These are phyloP conservation scores for Saccharomyces mikatae DNA, from an alignment of 805 yeast genomes.

Conservation along the genomic window DNA sequence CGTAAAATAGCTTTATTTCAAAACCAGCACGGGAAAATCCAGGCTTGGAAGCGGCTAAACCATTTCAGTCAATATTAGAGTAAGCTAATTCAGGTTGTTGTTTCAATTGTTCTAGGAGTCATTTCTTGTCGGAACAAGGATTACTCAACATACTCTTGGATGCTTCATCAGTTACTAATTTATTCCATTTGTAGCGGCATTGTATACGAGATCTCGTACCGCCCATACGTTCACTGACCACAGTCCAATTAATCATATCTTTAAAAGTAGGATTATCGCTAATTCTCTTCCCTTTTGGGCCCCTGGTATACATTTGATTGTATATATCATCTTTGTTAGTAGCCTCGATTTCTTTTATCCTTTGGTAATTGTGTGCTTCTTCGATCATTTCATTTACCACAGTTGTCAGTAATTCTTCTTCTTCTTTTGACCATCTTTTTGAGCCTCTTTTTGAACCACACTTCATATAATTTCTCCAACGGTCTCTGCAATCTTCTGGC, in stretches of 20 bases:
- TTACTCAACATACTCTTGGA: slow-evolving; percentile 37
- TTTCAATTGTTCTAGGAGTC: slow-evolving; percentile 42
- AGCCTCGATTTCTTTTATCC: slow-evolving; percentile 9
- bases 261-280: slow-evolving; percentile 21
- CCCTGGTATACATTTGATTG: slow-evolving; percentile 6
- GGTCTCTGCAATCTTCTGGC: slow-evolving; percentile 97
- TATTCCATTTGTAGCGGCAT: slow-evolving; percentile 93
- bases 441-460: slow-evolving; percentile 73
- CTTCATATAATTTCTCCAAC: slow-evolving; percentile 93
- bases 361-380: slow-evolving; percentile 21
- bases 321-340: slow-evolving; percentile 12
- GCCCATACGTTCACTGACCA: slow-evolving; percentile 81
- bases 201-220: slow-evolving; percentile 87
- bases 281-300: slow-evolving; percentile 16
- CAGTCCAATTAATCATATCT: slow-evolving; percentile 77
- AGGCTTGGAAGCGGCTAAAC: slow-evolving; percentile 40
- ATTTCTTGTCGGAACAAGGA: slow-evolving; percentile 39
- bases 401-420: slow-evolving; percentile 53
- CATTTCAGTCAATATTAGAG: slow-evolving; percentile 47
- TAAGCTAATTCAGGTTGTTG: slow-evolving; percentile 37
- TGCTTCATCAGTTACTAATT: slow-evolving; percentile 56
- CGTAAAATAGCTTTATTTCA: slow-evolving; percentile 57
- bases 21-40: slow-evolving; percentile 46
- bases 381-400: slow-evolving; percentile 45
- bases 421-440: slow-evolving; percentile 73